Percentiles rank a stretch among this genome's conserved stretches.
Conservation (phyloP, 2,329 filamentous ascomycete genomes). For the Colletotrichum sp. region DNA sequence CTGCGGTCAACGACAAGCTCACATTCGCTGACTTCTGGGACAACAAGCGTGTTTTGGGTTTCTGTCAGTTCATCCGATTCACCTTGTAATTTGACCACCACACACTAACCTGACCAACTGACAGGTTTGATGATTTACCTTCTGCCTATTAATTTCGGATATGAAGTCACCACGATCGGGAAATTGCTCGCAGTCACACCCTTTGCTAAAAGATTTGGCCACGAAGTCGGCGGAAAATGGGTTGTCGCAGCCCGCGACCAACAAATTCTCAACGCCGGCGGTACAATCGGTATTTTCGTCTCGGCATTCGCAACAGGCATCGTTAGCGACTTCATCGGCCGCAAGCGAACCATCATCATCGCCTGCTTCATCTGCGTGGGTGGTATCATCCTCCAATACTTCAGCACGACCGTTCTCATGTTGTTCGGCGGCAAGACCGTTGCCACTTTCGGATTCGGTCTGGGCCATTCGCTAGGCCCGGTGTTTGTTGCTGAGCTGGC, state of each 20-base stretch:
- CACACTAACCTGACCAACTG: neutral
- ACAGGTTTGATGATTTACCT: slow-evolving; percentile 14
- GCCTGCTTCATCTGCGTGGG: slow-evolving; percentile 20
- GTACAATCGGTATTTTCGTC: slow-evolving; percentile 32
- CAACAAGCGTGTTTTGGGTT: slow-evolving; percentile 10
- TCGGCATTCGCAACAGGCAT: slow-evolving; percentile 32
- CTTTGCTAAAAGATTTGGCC: slow-evolving; percentile 30
- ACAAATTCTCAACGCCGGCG: slow-evolving; percentile 33
- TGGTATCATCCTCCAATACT: slow-evolving; percentile 31
- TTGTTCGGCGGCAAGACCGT: slow-evolving; percentile 34
- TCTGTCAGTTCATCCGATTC: slow-evolving; percentile 7
- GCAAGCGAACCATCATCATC: slow-evolving; percentile 28
- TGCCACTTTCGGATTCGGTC: slow-evolving; percentile 32
- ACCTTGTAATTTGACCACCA: neutral
- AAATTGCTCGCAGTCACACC: slow-evolving; percentile 33
- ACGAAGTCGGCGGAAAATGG: slow-evolving; percentile 18
- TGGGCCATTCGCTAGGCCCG: slow-evolving; percentile 34
- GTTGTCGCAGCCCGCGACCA: slow-evolving; percentile 30
- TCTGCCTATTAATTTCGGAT: slow-evolving; percentile 26
- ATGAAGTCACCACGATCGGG: slow-evolving; percentile 32
- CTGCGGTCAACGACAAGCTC: slow-evolving; percentile 2
- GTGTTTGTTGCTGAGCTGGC: slow-evolving; percentile 37
- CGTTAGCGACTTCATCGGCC: slow-evolving; percentile 29
- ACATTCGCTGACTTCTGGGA: neutral
- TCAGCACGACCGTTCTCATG: slow-evolving; percentile 20